These are phyloP conservation scores for Dalbergia cultrata DNA, from an alignment of 306 rosid genomes.

Conservation along the genomic window DNA sequence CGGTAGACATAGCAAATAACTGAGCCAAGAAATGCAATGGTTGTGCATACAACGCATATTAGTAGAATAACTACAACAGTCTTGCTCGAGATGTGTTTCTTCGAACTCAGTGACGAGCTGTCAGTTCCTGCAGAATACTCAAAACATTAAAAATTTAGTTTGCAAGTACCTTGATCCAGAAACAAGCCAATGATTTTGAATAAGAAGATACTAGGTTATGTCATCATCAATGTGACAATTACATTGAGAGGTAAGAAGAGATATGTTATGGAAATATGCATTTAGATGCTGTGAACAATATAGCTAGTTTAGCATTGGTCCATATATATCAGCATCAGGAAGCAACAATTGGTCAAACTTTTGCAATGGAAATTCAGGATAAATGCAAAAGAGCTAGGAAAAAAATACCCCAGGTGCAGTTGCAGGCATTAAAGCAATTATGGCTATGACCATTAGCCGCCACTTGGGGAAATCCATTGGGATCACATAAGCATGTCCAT, in stretches of 20 bases:
- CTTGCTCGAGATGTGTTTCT: conserved; percentile 74
- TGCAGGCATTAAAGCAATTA: conserved; percentile 82
- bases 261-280: conserved; percentile 11
- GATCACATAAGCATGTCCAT: conserved; percentile 87
- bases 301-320: conserved; percentile 27
- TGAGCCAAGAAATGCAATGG: conserved; percentile 74
- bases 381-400: conserved; percentile 36
- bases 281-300: background rate
- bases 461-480: conserved; percentile 80
- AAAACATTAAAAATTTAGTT: conserved; percentile 39
- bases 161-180: conserved; percentile 26
- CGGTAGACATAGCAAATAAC: conserved; percentile 67
- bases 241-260: conserved; percentile 20
- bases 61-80: conserved; percentile 70
- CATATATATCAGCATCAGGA: conserved; percentile 28
- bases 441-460: conserved; percentile 59
- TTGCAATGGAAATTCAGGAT: conserved; percentile 26
- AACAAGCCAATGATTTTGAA: conserved; percentile 3
- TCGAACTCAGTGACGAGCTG: conserved; percentile 58
- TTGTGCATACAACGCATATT: conserved; percentile 70
- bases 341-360: conserved; percentile 9
- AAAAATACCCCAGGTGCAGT: conserved; percentile 85
- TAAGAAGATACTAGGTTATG: background rate
- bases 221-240: conserved; percentile 22
- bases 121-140: conserved; percentile 69